Evolutionary conservation across 2,329 filamentous ascomycete species (phyloP).

Genomic region (Arthrobotrys sinensis): DNA sequence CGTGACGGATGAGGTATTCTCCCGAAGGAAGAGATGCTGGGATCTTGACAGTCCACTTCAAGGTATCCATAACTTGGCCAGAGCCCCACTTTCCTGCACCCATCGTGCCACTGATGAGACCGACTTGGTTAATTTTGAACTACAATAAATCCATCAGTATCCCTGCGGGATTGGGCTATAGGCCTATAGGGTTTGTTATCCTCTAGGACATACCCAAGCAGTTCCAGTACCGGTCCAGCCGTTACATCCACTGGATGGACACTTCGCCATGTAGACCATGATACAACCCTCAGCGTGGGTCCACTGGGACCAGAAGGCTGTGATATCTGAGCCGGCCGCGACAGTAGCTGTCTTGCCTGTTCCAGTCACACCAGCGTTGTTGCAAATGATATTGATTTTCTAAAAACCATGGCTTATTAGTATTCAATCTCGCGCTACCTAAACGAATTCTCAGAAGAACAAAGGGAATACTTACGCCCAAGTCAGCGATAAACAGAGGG

Average conservation of each 20-base stretch:
- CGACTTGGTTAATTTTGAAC: slow-evolving; percentile 75
- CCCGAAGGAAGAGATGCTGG: slow-evolving; percentile 71
- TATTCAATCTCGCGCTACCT: background rate
- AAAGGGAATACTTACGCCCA: slow-evolving; percentile 28
- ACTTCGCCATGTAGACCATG: slow-evolving; percentile 73
- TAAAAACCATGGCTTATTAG: background rate
- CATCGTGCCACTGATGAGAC: slow-evolving; percentile 69
- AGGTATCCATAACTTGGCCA: slow-evolving; percentile 69
- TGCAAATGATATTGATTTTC: slow-evolving; percentile 56
- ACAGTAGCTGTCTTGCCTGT: slow-evolving; percentile 67
- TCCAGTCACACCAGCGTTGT: slow-evolving; percentile 48
- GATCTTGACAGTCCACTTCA: slow-evolving; percentile 72
- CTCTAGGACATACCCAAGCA: slow-evolving; percentile 67
- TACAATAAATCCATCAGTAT: background rate
- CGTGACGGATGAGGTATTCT: slow-evolving; percentile 74
- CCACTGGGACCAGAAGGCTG: slow-evolving; percentile 73
- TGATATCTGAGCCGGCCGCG: slow-evolving; percentile 70
- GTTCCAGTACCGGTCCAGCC: slow-evolving; percentile 71
- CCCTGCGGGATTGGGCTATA: background rate
- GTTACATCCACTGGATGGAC: slow-evolving; percentile 67
- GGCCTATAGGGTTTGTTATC: too few relatives aligned
- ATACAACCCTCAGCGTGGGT: slow-evolving; percentile 74
- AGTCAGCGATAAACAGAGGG: slow-evolving; percentile 42
- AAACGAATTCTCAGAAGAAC: background rate
- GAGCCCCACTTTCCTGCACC: slow-evolving; percentile 71